Conservation (phyloP, 108 stramenopile species). For the Ochromonas danica region DNA sequence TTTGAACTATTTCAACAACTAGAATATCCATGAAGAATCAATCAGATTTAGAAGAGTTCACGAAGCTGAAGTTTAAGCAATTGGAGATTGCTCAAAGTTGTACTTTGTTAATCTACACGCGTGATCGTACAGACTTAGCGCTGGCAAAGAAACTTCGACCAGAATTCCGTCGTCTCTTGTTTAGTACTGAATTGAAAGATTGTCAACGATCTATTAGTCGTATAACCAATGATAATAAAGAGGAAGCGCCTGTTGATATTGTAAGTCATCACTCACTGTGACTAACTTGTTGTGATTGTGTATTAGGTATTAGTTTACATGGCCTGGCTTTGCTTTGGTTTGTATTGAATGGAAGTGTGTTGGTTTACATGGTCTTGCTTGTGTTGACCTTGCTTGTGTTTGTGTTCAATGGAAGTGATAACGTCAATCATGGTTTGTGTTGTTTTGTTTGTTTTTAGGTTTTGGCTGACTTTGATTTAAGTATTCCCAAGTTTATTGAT, state of each 20-base stretch:
- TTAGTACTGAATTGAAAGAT: slow-evolving; percentile 6
- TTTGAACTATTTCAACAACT: no score
- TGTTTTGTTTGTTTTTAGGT: background rate
- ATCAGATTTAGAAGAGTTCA: no score
- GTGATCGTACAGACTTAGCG: background rate
- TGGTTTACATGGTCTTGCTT: no score
- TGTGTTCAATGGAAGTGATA: background rate
- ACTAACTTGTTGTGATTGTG: no score
- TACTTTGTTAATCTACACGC: background rate
- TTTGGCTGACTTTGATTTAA: background rate
- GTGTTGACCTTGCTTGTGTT: background rate
- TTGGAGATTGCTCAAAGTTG: background rate
- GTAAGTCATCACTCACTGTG: no score
- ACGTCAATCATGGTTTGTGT: background rate
- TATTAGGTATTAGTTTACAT: background rate
- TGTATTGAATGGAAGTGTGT: background rate
- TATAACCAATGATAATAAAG: background rate
- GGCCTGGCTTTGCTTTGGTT: background rate
- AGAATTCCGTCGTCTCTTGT: background rate
- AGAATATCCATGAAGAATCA: no score
- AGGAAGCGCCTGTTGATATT: no score
- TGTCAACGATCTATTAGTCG: background rate
- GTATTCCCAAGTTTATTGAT: background rate
- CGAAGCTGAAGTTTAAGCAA: background rate
- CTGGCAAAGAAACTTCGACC: background rate